Conservation (phyloP, 345 rosid genomes). For the Eucalyptus pauciflora region DNA sequence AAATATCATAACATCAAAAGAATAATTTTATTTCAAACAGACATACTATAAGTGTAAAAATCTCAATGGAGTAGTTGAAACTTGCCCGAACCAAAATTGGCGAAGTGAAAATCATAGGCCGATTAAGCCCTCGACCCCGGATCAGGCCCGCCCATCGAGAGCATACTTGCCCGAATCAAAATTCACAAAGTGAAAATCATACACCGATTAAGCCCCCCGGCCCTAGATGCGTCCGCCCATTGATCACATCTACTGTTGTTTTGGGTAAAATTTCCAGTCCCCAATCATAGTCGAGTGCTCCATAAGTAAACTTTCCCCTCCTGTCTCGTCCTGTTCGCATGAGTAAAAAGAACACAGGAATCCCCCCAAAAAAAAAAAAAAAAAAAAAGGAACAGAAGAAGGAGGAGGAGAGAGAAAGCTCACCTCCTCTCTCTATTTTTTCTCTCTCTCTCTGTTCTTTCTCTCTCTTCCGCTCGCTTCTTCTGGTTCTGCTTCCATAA, state of each 20-base stretch:
- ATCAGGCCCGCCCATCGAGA: no score
- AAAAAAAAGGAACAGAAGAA: background rate
- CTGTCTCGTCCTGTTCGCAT: background rate
- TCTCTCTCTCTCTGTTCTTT: background rate
- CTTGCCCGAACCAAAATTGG: fast-evolving
- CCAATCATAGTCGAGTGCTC: background rate
- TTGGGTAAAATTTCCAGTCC: background rate
- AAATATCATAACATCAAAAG: background rate
- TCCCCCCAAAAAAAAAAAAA: background rate
- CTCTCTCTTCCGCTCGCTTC: background rate
- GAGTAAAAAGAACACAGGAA: background rate
- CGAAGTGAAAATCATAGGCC: background rate
- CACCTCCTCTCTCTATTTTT: background rate
- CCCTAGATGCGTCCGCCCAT: background rate
- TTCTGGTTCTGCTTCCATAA: background rate
- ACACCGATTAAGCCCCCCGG: no score
- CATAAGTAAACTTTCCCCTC: background rate
- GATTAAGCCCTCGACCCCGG: no score
- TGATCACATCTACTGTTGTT: background rate
- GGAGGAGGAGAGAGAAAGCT: no score
- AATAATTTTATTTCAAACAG: no score
- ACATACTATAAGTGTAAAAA: fast-evolving
- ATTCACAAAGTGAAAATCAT: background rate
- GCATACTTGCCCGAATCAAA: no score
- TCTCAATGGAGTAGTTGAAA: background rate